These are phyloP conservation scores for Neurospora discreta DNA, from an alignment of 495 filamentous ascomycete genomes.

Conservation along the genomic window DNA sequence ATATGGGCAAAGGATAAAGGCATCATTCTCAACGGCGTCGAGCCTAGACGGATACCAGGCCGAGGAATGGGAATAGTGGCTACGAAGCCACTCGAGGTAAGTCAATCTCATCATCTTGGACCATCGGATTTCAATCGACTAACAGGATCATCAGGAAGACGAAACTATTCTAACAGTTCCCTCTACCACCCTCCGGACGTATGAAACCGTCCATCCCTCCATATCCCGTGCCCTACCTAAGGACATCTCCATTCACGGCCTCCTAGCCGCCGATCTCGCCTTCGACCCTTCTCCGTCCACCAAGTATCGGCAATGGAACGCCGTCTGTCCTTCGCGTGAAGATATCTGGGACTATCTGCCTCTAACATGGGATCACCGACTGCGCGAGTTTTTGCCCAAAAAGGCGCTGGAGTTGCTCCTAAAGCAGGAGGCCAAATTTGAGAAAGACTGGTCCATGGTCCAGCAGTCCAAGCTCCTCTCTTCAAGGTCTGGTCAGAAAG, in stretches of 20 bases:
- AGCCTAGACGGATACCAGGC: conserved; percentile 46
- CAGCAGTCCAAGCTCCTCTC: conserved; percentile 23
- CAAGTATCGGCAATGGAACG: conserved; percentile 46
- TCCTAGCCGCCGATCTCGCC: conserved; percentile 60
- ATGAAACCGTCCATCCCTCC: conserved; percentile 44
- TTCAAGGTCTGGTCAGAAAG: background rate
- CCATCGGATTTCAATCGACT: background rate
- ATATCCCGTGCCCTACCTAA: conserved; percentile 35
- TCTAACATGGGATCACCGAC: conserved; percentile 47
- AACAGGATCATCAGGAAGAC: conserved; percentile 27
- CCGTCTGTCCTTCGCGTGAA: conserved; percentile 50
- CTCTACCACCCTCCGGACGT: conserved; percentile 47
- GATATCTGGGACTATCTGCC: conserved; percentile 57
- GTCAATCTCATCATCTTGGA: background rate
- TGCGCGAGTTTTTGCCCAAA: conserved; percentile 38
- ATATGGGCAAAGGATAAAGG: conserved; percentile 51
- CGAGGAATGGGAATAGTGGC: conserved; percentile 68
- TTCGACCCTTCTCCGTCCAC: conserved; percentile 27
- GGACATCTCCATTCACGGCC: conserved; percentile 51
- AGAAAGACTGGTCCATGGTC: conserved; percentile 48
- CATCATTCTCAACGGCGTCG: conserved; percentile 48
- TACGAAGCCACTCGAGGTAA: conserved; percentile 50
- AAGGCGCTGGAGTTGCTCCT: conserved; percentile 39
- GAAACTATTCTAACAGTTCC: conserved; percentile 55
- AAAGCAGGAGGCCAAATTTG: conserved; percentile 51